These are phyloP conservation scores for Chaetothyriales sp. DNA, from an alignment of 2,329 filamentous ascomycete species.

Conservation along the genomic window DNA sequence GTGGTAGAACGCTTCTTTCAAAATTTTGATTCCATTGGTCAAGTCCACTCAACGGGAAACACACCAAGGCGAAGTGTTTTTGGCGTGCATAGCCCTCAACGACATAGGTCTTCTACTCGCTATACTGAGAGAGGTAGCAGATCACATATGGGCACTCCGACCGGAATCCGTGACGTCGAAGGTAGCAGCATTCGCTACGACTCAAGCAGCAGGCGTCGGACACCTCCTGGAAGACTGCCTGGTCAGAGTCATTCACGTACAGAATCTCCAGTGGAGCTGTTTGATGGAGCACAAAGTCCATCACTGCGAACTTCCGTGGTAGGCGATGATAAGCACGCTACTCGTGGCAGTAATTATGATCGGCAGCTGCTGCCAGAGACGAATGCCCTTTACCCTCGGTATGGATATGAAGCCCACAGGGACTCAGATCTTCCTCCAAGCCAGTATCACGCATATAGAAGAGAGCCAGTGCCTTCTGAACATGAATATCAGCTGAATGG, in stretches of 20 bases:
- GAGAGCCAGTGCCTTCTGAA: not conserved
- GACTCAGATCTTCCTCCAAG: not conserved
- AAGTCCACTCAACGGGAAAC: not conserved
- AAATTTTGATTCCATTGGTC: not conserved
- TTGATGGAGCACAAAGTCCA: not conserved
- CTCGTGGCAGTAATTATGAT: not conserved
- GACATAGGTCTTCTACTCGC: not conserved
- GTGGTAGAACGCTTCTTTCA: not conserved
- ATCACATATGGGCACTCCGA: not conserved
- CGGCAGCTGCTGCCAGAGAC: not conserved
- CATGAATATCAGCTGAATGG: not conserved
- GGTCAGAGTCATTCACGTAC: not conserved
- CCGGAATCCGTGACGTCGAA: not conserved
- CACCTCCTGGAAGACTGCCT: not conserved
- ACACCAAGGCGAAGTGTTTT: not conserved
- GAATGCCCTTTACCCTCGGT: not conserved
- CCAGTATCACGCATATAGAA: not conserved
- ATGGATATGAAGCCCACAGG: not conserved
- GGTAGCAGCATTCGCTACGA: not conserved
- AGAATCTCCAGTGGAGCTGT: not conserved
- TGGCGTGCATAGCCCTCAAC: not conserved
- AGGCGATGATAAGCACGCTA: not conserved
- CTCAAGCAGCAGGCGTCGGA: not conserved
- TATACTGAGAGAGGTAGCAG: not conserved
- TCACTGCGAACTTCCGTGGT: not conserved